Evolutionary conservation across 2,329 filamentous ascomycete genomes (phyloP).

Genomic region (Trichoderma pleuroti): DNA sequence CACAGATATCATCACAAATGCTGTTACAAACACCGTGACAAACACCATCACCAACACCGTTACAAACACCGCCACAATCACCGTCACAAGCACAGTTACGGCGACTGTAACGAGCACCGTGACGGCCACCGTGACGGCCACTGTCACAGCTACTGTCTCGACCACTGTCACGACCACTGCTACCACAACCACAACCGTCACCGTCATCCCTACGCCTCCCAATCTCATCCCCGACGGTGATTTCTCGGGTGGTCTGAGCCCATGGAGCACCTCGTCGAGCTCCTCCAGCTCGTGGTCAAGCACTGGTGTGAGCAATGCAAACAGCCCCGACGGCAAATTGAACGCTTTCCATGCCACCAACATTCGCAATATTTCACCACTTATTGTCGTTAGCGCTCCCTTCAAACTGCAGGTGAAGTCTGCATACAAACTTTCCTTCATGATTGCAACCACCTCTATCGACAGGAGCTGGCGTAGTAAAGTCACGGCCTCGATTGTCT

Average conservation of each 20-base stretch:
- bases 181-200: neutral
- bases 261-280: neutral
- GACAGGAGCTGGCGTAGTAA: neutral
- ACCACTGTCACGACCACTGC: neutral
- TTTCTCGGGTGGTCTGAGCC: neutral
- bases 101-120: neutral
- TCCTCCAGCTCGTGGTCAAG: neutral
- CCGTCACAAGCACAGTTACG: neutral
- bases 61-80: neutral
- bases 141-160: neutral
- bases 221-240: constrained; percentile 12
- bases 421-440: neutral
- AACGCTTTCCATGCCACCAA: neutral
- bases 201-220: neutral
- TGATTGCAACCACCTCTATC: neutral
- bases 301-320: neutral
- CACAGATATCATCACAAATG: neutral
- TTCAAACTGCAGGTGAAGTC: neutral
- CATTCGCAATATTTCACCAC: neutral
- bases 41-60: neutral
- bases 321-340: neutral
- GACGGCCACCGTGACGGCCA: neutral
- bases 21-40: neutral
- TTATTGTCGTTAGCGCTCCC: neutral
- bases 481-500: neutral